Base-by-base conservation (phyloP, 2,329 filamentous ascomycete genomes). In the Bipolaris sorokiniana region DNA sequence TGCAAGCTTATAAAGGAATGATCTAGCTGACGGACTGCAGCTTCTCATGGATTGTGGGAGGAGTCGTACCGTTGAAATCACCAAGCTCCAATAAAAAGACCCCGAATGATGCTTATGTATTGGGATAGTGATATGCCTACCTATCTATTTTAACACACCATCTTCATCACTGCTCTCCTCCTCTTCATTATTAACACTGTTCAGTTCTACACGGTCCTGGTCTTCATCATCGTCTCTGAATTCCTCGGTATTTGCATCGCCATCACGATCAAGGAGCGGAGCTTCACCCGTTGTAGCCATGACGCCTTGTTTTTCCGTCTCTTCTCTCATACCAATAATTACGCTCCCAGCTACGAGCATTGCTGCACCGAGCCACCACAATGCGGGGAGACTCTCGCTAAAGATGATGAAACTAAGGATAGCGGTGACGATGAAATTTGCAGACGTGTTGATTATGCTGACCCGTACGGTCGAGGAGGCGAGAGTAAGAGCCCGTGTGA, bases 371-470 rank as follows among this genome's bases (percentile, higher is more conserved):
- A 87, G 77, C 86, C 89, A 93, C 90, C 90, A 94, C 38, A 92
- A 77, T 9, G 85, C 86, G 0, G 90, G 89, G 26, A 94, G 78
- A 1, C 81, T 77, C 77, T 94, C 90, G 20, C 84, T 82, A 75
- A 94, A 94, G 64, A 94, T 86, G 56, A 85, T 74, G 48, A 85
- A 80, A 23, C 90, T 90, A 18, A 93, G 80, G 6, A 93, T 63
- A 7, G 90, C 90, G 0, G 90, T 93, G 59, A 92, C 77, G 77
- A 94, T 83, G 75, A 94, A 94, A 78, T 94, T 94, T 54, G 89
- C 83, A 13, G 89, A 91, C 2, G 90, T 93, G 76, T 94, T 94
- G 75, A 94, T 86, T 72, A 94, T 89, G 64, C 86, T 89, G 47
- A 93, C 90, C 70, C 91, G 89, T 0, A 90, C 91, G 7, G 90